phyloP scores from a whole-genome alignment of 2,329 filamentous ascomycete genomes.

The Xylariaceae sp. region DNA sequence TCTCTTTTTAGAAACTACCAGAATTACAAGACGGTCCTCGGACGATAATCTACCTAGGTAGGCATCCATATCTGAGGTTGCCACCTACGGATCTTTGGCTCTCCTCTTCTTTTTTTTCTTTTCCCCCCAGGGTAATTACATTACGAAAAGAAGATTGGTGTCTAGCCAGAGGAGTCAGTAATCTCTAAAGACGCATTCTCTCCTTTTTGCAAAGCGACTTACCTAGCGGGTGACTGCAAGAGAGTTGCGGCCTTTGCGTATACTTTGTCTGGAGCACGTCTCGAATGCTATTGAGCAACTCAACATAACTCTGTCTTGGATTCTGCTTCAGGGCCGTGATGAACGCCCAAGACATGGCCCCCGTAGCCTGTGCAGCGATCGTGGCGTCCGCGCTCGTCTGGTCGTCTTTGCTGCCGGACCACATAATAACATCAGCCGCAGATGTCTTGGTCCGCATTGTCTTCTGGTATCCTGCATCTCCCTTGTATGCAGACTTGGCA shows the following conservation, averaged over 20 bases:
- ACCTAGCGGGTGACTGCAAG: slow-evolving; percentile 95
- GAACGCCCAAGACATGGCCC: slow-evolving; percentile 98
- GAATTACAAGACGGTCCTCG: too few relatives aligned
- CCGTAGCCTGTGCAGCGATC: slow-evolving; percentile 85
- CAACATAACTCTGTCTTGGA: slow-evolving; percentile 95
- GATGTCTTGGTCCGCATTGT: slow-evolving; percentile 86
- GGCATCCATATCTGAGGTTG: too few relatives aligned
- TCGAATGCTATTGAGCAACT: slow-evolving; percentile 92
- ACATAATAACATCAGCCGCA: slow-evolving; percentile 94
- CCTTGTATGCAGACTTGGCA: slow-evolving; percentile 82
- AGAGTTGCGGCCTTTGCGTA: slow-evolving; percentile 91
- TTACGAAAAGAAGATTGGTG: slow-evolving; percentile 60
- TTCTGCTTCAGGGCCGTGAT: slow-evolving; percentile 92
- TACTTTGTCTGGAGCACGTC: slow-evolving; percentile 88
- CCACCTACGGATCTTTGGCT: too few relatives aligned
- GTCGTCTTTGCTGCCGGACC: slow-evolving; percentile 92
- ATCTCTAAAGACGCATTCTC: too few relatives aligned
- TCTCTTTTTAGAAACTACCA: too few relatives aligned
- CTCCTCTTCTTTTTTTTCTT: too few relatives aligned
- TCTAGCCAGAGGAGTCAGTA: slow-evolving; percentile 39
- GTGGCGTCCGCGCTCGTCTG: slow-evolving; percentile 96
- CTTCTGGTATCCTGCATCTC: slow-evolving; percentile 76
- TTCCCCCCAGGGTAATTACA: too few relatives aligned
- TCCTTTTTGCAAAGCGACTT: slow-evolving; percentile 38
- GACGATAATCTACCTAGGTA: too few relatives aligned